Evolutionary conservation across 2,329 filamentous ascomycete genomes (phyloP).

Genomic region (Alternaria ventricosa): DNA sequence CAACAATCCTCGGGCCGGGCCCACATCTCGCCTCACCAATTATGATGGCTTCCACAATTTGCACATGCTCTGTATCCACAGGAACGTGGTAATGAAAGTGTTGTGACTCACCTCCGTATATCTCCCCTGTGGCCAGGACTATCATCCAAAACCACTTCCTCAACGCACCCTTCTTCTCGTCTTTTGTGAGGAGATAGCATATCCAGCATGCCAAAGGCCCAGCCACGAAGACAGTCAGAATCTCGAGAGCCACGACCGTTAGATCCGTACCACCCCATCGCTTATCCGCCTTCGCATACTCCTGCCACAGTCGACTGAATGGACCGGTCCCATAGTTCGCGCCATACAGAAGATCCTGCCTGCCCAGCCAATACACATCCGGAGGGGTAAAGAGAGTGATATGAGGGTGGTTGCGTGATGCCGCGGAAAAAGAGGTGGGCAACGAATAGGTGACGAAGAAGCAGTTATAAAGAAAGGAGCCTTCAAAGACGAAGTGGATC

Average conservation of each 20-base stretch:
- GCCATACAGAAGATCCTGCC: slow-evolving; percentile 63
- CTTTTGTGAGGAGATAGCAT: slow-evolving; percentile 58
- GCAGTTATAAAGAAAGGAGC: slow-evolving; percentile 90
- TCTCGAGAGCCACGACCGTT: slow-evolving; percentile 64
- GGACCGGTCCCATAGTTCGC: slow-evolving; percentile 62
- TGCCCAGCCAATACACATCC: slow-evolving; percentile 61
- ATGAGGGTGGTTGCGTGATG: slow-evolving; percentile 32
- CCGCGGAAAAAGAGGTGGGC: slow-evolving; percentile 46
- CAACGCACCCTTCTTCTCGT: slow-evolving; percentile 46
- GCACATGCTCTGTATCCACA: slow-evolving; percentile 7
- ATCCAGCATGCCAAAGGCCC: slow-evolving; percentile 65
- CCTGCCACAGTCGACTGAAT: slow-evolving; percentile 66
- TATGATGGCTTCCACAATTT: slow-evolving; percentile 4
- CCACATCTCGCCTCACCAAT: slow-evolving; percentile 28
- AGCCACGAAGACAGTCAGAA: slow-evolving; percentile 66
- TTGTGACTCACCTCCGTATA: slow-evolving; percentile 62
- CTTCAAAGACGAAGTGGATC: slow-evolving; percentile 90
- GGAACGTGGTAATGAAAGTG: slow-evolving; percentile 3
- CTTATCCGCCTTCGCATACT: slow-evolving; percentile 69
- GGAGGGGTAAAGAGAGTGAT: slow-evolving; percentile 53
- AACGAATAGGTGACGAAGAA: slow-evolving; percentile 72
- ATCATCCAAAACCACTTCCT: slow-evolving; percentile 61
- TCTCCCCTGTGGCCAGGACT: slow-evolving; percentile 66
- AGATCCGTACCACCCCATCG: slow-evolving; percentile 67
- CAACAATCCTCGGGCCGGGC: slow-evolving; percentile 25